A percentile compares a stretch with the other conserved stretches of the same genome.
Evolutionary conservation across 2,329 filamentous ascomycete genomes (phyloP).

Genomic region (Nemania abortiva): DNA sequence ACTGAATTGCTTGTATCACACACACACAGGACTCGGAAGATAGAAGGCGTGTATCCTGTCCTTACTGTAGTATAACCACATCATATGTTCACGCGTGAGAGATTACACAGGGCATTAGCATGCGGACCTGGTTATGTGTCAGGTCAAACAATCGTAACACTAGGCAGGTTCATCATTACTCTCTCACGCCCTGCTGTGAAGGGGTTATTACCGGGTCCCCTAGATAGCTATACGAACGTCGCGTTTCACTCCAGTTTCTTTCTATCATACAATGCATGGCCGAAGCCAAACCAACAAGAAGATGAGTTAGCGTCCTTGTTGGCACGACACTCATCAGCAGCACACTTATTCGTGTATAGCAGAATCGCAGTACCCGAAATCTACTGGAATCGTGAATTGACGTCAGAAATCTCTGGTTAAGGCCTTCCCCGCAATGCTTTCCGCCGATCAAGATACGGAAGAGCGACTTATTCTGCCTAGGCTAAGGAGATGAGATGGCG

Average conservation of each 20-base stretch:
- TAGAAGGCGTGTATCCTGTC: not conserved
- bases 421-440: conserved; percentile 31
- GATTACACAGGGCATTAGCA: conserved; percentile 15
- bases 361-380: not conserved
- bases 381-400: conserved; percentile 15
- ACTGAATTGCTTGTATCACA: conserved; percentile 3
- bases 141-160: conserved; percentile 14
- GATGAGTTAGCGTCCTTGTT: conserved; percentile 25
- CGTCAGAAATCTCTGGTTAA: conserved; percentile 30
- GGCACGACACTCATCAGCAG: not conserved
- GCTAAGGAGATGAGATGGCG: conserved; percentile 22
- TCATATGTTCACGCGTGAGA: not conserved
- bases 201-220: conserved; percentile 9
- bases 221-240: conserved; percentile 23
- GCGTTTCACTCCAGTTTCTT: conserved; percentile 22
- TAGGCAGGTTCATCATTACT: not conserved
- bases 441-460: conserved; percentile 27
- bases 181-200: conserved; percentile 9
- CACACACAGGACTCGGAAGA: conserved; percentile 6
- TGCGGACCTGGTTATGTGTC: not conserved
- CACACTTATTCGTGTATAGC: not conserved
- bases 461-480: not conserved
- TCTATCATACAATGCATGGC: not conserved
- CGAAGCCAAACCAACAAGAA: conserved; percentile 8
- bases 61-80: conserved; percentile 16